Conservation (phyloP, 345 rosid species). For the Bruguiera gymnorhiza region DNA sequence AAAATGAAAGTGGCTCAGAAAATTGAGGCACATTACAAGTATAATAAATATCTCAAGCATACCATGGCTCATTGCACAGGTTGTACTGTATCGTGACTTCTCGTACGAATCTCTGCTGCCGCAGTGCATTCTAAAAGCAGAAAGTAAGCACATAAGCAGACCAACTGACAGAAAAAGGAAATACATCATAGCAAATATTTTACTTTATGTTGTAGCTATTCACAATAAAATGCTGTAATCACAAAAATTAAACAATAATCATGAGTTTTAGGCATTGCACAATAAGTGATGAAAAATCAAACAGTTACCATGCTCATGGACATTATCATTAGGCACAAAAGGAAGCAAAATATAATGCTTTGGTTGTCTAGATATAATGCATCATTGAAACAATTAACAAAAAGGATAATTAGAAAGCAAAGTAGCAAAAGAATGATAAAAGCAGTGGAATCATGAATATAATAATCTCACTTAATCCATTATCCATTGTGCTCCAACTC, state of each 20-base stretch:
- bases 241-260: not conserved
- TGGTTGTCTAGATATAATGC: not conserved
- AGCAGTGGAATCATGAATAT: not conserved
- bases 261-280: not conserved
- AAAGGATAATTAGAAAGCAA: not conserved
- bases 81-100: conserved; percentile 99
- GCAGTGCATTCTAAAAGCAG: conserved; percentile 72
- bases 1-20: not conserved
- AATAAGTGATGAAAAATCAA: not conserved
- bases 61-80: conserved; percentile 99
- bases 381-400: not conserved
- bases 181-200: too few relatives aligned
- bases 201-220: too few relatives aligned
- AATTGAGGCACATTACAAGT: conserved; percentile 9
- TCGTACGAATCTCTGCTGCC: conserved; percentile 95
- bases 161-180: not conserved
- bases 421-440: not conserved
- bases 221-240: not conserved
- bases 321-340: not conserved
- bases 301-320: not conserved
- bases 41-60: conserved; percentile 21
- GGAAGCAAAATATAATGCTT: not conserved
- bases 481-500: not conserved
- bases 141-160: conserved; percentile 17
- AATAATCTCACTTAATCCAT: not conserved